Percentiles rank a stretch among this genome's conserved stretches.
phyloP scores from a whole-genome alignment of 2,329 filamentous ascomycete species.

The Helotiales sp. region DNA sequence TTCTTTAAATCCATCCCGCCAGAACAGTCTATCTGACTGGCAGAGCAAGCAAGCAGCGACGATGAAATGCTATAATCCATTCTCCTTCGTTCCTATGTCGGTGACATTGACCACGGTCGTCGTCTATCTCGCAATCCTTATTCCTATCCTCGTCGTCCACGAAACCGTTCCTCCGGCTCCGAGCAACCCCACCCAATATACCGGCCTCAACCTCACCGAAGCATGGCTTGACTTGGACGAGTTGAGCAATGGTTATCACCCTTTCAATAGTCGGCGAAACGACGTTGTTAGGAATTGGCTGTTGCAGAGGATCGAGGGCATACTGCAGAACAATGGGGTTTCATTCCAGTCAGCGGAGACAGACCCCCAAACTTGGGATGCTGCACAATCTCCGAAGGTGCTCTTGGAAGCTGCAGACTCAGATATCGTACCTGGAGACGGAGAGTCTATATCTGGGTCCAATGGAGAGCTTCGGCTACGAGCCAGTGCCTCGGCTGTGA shows the following conservation, averaged over 20 bases:
- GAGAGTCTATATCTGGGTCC: not conserved
- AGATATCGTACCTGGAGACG: not conserved
- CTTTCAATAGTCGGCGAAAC: conserved; percentile 84
- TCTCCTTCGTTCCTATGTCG: conserved; percentile 77
- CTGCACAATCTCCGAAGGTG: not conserved
- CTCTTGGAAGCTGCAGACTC: not conserved
- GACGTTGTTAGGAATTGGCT: conserved; percentile 79
- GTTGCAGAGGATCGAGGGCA: conserved; percentile 67
- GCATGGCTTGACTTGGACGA: conserved; percentile 82
- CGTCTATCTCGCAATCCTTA: conserved; percentile 76
- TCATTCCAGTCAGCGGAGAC: conserved; percentile 43
- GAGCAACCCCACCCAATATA: conserved; percentile 48
- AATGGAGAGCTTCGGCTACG: conserved; percentile 20
- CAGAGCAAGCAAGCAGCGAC: conserved; percentile 8
- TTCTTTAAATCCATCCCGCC: not conserved
- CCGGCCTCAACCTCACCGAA: conserved; percentile 77
- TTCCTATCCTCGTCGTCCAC: conserved; percentile 72
- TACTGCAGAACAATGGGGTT: conserved; percentile 62
- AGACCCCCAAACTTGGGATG: not conserved
- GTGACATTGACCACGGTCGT: conserved; percentile 78
- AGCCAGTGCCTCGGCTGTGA: conserved; percentile 48
- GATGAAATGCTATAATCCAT: conserved; percentile 47
- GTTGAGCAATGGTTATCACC: conserved; percentile 76
- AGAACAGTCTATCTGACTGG: not conserved
- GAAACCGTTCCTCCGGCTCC: conserved; percentile 72